Evolutionary conservation across 2,329 filamentous ascomycete genomes (phyloP).

Genomic region (Monilinia fructicola): DNA sequence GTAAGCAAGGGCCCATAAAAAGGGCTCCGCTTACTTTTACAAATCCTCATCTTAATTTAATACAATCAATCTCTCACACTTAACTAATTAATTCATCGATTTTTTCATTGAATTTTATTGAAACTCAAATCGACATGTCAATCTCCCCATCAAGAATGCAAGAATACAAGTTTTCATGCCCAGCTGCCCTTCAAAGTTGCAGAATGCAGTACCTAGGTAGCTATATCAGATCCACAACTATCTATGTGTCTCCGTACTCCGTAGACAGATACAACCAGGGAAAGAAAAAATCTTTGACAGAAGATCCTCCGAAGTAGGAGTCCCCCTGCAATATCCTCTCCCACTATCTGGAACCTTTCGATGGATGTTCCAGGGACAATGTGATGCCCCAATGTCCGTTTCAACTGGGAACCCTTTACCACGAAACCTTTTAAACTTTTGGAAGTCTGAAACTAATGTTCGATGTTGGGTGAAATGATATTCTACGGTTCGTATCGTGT

Average conservation of each 20-base stretch:
- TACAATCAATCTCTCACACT: too few species aligned
- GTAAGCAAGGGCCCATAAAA: too few species aligned
- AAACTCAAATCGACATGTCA: constrained; percentile 2
- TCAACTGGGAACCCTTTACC: neutral
- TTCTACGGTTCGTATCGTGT: neutral
- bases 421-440: neutral
- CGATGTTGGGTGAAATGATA: neutral
- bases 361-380: constrained; percentile 11
- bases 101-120: neutral
- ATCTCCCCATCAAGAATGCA: constrained; percentile 10
- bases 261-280: neutral
- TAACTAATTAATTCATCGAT: neutral
- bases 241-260: neutral
- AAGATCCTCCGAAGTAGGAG: neutral
- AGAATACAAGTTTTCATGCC: constrained; percentile 14
- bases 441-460: constrained; percentile 6
- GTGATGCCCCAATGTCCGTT: neutral
- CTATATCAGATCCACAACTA: constrained; percentile 2
- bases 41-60: too few species aligned
- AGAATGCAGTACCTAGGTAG: neutral
- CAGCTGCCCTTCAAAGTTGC: constrained; percentile 9
- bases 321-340: neutral
- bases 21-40: too few species aligned
- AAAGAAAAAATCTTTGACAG: neutral
- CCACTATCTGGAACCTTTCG: neutral